Percentiles rank a stretch among this genome's conserved stretches.
Evolutionary conservation across 1,284 basidiomycete species (phyloP).

Genomic region (Neolentinus lepideus): DNA sequence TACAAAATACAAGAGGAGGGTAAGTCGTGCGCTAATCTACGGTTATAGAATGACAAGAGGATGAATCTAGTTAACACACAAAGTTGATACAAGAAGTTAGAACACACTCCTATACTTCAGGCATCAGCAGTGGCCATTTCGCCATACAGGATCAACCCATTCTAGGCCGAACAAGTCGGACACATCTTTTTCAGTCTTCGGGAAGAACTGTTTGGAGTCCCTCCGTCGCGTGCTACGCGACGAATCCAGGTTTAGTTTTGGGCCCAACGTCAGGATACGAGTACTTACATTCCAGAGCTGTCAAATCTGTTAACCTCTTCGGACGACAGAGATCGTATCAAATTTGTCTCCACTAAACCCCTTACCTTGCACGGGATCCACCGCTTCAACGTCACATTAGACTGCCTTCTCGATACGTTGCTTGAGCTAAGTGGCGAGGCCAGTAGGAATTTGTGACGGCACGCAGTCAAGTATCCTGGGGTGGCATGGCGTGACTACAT

Average conservation of each 20-base stretch:
- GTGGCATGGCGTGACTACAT: too few species aligned
- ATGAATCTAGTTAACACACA: too few species aligned
- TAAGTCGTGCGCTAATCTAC: too few species aligned
- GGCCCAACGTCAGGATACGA: background rate
- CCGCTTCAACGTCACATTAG: too few species aligned
- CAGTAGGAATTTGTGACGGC: too few species aligned
- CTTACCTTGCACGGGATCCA: too few species aligned
- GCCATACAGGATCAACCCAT: slow-evolving; percentile 61
- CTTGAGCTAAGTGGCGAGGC: too few species aligned
- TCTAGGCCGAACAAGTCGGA: slow-evolving; percentile 62
- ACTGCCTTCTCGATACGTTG: too few species aligned
- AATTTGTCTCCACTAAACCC: too few species aligned
- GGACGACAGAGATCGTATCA: background rate
- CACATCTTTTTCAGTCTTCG: slow-evolving; percentile 60
- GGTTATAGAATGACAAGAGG: too few species aligned
- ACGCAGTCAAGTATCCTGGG: too few species aligned
- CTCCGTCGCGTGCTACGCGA: slow-evolving; percentile 54
- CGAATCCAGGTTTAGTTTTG: slow-evolving; percentile 1
- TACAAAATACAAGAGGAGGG: too few species aligned
- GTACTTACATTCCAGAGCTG: slow-evolving; percentile 64
- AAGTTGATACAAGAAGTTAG: background rate
- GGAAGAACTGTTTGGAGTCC: slow-evolving; percentile 51
- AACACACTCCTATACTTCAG: slow-evolving; percentile 15
- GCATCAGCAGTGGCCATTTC: slow-evolving; percentile 67
- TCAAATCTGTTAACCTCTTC: slow-evolving; percentile 65